Evolutionary conservation across 371 early-diverging fungal genomes (phyloP).

Genomic region (Enteropsectra breve): DNA sequence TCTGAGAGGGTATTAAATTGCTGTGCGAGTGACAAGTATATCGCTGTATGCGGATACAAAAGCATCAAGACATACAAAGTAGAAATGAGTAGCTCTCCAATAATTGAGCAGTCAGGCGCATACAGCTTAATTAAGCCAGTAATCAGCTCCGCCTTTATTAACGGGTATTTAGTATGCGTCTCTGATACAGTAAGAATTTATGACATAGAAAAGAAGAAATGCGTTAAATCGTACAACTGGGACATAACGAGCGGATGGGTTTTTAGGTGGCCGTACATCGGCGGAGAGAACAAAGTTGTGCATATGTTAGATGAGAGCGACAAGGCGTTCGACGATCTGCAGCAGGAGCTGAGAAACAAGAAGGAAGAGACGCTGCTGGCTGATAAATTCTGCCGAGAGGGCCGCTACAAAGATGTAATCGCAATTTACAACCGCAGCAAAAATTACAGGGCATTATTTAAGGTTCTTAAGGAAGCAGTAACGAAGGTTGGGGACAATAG

Average conservation of each 20-base stretch:
- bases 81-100: too few species aligned
- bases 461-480: too few species aligned
- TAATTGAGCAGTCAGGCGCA: not conserved
- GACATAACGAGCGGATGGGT: conserved; percentile 2
- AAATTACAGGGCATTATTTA: conserved; percentile 6
- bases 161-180: not conserved
- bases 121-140: not conserved
- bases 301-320: conserved; percentile 2
- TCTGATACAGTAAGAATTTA: conserved; percentile 17
- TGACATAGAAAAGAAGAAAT: conserved; percentile 11
- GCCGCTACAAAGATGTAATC: not conserved
- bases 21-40: not conserved
- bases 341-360: not conserved
- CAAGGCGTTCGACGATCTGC: not conserved
- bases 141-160: not conserved
- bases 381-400: conserved; percentile 2
- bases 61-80: not conserved
- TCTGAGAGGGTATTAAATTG: conserved; percentile 6
- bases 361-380: conserved; percentile 7
- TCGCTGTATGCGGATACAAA: conserved; percentile 9
- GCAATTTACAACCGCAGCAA: not conserved
- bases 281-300: conserved; percentile 20
- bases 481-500: too few species aligned
- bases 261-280: conserved; percentile 6
- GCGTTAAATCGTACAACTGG: conserved; percentile 8